These are phyloP conservation scores for Suhomyces emberorum DNA, from an alignment of 805 yeast species.

Conservation along the genomic window DNA sequence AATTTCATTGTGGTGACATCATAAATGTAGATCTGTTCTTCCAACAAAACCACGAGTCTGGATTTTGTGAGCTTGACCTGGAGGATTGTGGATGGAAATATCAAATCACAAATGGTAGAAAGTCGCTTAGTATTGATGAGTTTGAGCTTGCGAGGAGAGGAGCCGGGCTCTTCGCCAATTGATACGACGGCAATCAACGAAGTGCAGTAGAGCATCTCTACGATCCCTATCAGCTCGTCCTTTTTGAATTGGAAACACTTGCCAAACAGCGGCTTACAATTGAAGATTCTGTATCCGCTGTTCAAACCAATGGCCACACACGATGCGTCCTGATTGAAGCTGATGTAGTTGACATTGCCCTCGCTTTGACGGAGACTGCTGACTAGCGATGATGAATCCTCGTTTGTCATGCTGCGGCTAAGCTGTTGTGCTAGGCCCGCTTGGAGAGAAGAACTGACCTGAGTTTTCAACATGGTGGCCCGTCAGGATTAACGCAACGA, in stretches of 20 bases:
- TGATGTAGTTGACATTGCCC: constrained; percentile 35
- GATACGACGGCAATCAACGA: constrained; percentile 84
- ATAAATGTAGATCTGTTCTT: constrained; percentile 43
- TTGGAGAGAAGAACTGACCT: constrained; percentile 11
- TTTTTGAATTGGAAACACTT: constrained; percentile 31
- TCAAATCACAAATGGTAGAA: constrained; percentile 41
- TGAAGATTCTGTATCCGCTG: constrained; percentile 67
- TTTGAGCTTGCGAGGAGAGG: constrained; percentile 77
- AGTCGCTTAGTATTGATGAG: constrained; percentile 78
- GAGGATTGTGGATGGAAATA: constrained; percentile 40
- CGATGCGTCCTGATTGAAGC: constrained; percentile 84
- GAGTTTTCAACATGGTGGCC: constrained; percentile 15
- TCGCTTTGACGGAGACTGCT: constrained; percentile 9
- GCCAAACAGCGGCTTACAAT: constrained; percentile 79
- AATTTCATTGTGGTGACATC: constrained; percentile 40
- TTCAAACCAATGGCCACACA: constrained; percentile 76
- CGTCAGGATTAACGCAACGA: no score
- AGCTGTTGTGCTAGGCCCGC: constrained; percentile 11
- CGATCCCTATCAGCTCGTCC: constrained; percentile 59
- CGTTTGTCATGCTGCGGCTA: constrained; percentile 10
- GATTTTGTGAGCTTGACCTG: constrained; percentile 35
- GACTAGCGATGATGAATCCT: constrained; percentile 15
- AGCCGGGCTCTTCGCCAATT: constrained; percentile 63
- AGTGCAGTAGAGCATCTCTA: constrained; percentile 89
- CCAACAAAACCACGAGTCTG: constrained; percentile 36